Conservation (phyloP, 148 eudicot genomes). For the Fagopyrum esculentum region DNA sequence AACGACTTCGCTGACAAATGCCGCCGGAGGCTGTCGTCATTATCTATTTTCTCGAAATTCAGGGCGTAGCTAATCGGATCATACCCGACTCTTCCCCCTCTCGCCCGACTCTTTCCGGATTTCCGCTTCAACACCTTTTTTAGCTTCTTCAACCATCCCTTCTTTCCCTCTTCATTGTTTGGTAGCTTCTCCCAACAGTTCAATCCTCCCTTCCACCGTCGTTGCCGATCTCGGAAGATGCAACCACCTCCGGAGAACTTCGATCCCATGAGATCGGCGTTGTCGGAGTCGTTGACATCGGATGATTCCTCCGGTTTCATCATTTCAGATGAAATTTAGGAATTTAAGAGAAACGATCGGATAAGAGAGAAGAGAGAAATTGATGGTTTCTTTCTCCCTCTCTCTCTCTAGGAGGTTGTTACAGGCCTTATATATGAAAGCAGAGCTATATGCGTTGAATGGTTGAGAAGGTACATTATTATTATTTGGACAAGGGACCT, state of each 20-base stretch:
- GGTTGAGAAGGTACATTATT: background rate
- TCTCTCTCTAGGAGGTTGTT: background rate
- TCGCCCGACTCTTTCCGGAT: background rate
- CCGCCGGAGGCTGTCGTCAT: background rate
- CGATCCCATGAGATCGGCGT: background rate
- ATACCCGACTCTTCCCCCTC: background rate
- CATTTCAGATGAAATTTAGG: background rate
- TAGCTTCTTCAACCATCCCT: background rate
- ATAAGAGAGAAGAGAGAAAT: background rate
- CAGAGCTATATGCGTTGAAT: background rate
- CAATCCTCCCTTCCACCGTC: background rate
- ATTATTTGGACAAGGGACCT: background rate
- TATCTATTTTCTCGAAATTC: background rate
- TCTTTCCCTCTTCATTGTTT: background rate
- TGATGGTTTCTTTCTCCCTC: background rate
- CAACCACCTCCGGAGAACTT: background rate
- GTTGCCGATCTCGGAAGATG: background rate
- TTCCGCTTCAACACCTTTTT: background rate
- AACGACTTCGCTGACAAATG: background rate
- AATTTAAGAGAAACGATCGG: background rate
- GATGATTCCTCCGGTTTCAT: background rate
- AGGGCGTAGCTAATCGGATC: conserved; percentile 2
- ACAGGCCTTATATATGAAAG: background rate
- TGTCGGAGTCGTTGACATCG: background rate
- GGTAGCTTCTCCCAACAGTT: background rate